These are phyloP conservation scores for Ustilago nuda DNA, from an alignment of 1,284 basidiomycete genomes.

Conservation along the genomic window DNA sequence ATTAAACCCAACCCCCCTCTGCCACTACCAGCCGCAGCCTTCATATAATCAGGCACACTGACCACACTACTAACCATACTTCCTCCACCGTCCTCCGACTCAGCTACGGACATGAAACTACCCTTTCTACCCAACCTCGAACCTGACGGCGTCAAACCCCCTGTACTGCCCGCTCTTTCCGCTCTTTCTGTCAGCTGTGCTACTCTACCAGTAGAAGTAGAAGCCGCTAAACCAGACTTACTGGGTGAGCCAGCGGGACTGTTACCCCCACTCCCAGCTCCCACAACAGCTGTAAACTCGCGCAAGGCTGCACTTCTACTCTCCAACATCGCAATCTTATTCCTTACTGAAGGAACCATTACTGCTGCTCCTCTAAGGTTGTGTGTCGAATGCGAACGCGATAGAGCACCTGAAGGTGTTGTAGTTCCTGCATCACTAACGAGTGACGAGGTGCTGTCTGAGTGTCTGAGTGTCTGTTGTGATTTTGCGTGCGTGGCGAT, in stretches of 20 bases:
- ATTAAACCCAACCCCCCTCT: conserved; percentile 37
- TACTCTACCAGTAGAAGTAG: conserved; percentile 11
- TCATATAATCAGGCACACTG: conserved; percentile 49
- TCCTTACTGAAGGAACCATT: conserved; percentile 61
- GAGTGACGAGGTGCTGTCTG: conserved; percentile 46
- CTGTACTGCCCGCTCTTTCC: conserved; percentile 11
- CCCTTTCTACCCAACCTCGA: conserved; percentile 38
- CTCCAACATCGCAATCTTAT: conserved; percentile 65
- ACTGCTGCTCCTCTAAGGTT: conserved; percentile 49
- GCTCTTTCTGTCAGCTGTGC: conserved; percentile 19
- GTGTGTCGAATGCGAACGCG: conserved; percentile 47
- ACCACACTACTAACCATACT: conserved; percentile 27
- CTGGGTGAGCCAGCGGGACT: conserved; percentile 15
- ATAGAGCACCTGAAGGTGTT: conserved; percentile 4
- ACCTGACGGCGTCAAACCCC: conserved; percentile 4
- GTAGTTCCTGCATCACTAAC: conserved; percentile 9
- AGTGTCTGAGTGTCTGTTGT: conserved; percentile 28
- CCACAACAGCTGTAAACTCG: conserved; percentile 38
- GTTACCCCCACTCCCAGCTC: not conserved
- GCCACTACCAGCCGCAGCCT: conserved; percentile 4
- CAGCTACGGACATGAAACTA: conserved; percentile 25
- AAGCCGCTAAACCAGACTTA: not conserved
- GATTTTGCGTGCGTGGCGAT: not conserved
- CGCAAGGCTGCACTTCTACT: conserved; percentile 38
- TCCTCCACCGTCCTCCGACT: conserved; percentile 24